These are phyloP conservation scores for Pleurotus cornucopiae DNA, from an alignment of 768 basidiomycete genomes.

Conservation along the genomic window DNA sequence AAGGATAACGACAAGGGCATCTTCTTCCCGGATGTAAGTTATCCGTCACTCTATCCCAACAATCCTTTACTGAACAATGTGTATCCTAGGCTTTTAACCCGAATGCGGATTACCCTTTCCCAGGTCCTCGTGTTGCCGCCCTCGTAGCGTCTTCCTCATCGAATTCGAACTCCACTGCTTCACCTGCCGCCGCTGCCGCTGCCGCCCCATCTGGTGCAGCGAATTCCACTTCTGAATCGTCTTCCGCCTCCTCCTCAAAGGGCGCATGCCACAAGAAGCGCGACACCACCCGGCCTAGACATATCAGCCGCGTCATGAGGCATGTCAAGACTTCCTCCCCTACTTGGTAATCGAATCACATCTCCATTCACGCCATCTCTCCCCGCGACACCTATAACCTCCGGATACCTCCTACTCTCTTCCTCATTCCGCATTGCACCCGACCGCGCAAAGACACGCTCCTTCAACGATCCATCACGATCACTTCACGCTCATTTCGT, in stretches of 20 bases:
- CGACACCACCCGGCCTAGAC: slow-evolving; percentile 17
- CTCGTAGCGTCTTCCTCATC: slow-evolving; percentile 23
- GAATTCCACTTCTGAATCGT: slow-evolving; percentile 11
- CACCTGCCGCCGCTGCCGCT: slow-evolving; percentile 2
- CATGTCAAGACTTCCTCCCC: not conserved
- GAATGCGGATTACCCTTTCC: slow-evolving; percentile 35
- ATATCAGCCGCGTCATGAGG: slow-evolving; percentile 25
- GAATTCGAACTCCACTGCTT: not conserved
- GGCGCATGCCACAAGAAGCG: slow-evolving; percentile 19
- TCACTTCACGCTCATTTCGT: too few species aligned
- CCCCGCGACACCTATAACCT: too few species aligned
- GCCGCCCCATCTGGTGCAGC: slow-evolving; percentile 1
- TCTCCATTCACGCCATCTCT: too few species aligned
- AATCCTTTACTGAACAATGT: not conserved
- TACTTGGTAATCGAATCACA: too few species aligned
- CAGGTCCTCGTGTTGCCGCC: slow-evolving; percentile 46
- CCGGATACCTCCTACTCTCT: too few species aligned
- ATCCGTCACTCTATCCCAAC: too few species aligned
- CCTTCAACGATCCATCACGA: too few species aligned
- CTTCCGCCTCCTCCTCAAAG: slow-evolving; percentile 11
- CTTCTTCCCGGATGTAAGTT: slow-evolving; percentile 41
- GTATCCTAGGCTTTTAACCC: slow-evolving; percentile 24
- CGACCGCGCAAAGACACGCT: too few species aligned
- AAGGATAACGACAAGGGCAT: slow-evolving; percentile 68
- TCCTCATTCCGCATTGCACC: too few species aligned